Percentiles rank a stretch among this genome's conserved stretches.
These are phyloP conservation scores for Trichophyton mentagrophytes DNA, from an alignment of 2,329 filamentous ascomycete genomes.

Conservation along the genomic window DNA sequence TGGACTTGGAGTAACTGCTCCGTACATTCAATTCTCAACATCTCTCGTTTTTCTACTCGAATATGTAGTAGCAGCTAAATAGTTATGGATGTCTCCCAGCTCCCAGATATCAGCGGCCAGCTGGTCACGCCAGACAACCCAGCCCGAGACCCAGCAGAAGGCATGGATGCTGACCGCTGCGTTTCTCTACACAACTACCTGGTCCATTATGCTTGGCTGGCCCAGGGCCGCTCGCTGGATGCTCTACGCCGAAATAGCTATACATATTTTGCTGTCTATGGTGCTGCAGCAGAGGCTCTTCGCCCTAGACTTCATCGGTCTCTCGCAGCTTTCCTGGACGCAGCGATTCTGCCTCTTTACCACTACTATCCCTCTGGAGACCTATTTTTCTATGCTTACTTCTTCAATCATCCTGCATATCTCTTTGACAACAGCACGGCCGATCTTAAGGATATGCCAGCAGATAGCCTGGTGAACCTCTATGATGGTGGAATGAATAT, in stretches of 20 bases:
- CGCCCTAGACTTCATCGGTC: not conserved
- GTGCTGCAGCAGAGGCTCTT: not conserved
- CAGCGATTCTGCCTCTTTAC: not conserved
- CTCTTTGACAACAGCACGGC: slow-evolving; percentile 13
- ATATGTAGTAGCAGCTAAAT: not conserved
- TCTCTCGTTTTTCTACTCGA: not conserved
- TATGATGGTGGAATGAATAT: slow-evolving; percentile 6
- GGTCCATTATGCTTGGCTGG: slow-evolving; percentile 17
- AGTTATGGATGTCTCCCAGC: not conserved
- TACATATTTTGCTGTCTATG: not conserved
- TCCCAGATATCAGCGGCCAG: slow-evolving; percentile 8
- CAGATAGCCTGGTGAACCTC: slow-evolving; percentile 14
- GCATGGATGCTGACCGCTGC: slow-evolving; percentile 21
- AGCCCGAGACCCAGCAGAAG: slow-evolving; percentile 15
- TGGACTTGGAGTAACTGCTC: too few species aligned
- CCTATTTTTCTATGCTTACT: not conserved
- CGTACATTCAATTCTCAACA: not conserved
- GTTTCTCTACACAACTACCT: slow-evolving; percentile 24
- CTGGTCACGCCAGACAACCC: slow-evolving; percentile 21
- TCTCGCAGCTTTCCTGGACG: not conserved
- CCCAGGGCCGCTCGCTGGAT: not conserved
- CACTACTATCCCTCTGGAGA: not conserved
- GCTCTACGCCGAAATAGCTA: not conserved
- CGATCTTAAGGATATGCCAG: not conserved
- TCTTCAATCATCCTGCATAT: not conserved